phyloP scores from a whole-genome alignment of 2,329 filamentous ascomycete genomes.

The Microdochium paspali region DNA sequence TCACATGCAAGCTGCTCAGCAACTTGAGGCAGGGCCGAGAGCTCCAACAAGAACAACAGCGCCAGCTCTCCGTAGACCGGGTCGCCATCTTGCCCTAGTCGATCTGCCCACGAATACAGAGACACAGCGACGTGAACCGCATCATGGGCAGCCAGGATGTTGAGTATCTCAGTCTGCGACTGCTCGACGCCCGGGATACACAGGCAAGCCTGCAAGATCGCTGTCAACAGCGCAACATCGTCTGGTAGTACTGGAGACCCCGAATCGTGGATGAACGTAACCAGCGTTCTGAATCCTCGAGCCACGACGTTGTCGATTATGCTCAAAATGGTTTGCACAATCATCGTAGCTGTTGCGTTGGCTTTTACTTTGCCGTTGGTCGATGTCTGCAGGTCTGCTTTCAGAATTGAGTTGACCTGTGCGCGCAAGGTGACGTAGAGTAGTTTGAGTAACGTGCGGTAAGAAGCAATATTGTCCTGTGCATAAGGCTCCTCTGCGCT shows the following conservation, averaged over 20 bases:
- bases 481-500: conserved; percentile 44
- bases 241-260: conserved; percentile 57
- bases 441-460: conserved; percentile 73
- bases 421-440: conserved; percentile 75
- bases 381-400: conserved; percentile 10
- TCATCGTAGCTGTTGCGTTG: conserved; percentile 29
- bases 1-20: conserved; percentile 88
- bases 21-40: conserved; percentile 70
- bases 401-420: conserved; percentile 32
- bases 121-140: conserved; percentile 74
- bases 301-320: conserved; percentile 72
- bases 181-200: conserved; percentile 68
- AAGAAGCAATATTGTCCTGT: conserved; percentile 53
- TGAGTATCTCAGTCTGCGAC: conserved; percentile 60
- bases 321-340: conserved; percentile 61
- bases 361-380: conserved; percentile 18
- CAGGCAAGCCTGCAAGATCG: conserved; percentile 76
- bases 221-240: conserved; percentile 80
- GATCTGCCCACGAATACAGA: conserved; percentile 90
- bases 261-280: conserved; percentile 72
- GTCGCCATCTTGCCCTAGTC: conserved; percentile 66
- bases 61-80: conserved; percentile 92
- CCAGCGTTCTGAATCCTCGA: conserved; percentile 72
- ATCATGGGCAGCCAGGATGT: conserved; percentile 60
- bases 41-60: conserved; percentile 76